Conservation (phyloP, 2,329 filamentous ascomycete genomes). For the Purpureocillium takamizusanense region DNA sequence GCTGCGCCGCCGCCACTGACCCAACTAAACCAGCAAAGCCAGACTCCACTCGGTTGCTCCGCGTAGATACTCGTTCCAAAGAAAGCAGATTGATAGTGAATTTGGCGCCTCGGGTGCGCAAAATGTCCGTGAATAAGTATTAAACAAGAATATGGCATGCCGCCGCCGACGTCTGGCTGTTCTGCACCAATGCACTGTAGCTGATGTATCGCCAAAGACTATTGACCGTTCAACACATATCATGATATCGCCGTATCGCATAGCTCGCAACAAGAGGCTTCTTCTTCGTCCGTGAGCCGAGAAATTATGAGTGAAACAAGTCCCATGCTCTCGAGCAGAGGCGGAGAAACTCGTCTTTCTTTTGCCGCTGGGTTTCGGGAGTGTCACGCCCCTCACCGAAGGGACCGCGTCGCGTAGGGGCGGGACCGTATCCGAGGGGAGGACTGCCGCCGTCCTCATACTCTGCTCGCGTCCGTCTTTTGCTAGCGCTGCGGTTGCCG, state of each 20-base stretch:
- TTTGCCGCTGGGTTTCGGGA: constrained; percentile 71
- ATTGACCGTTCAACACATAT: not conserved
- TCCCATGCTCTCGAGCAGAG: constrained; percentile 92
- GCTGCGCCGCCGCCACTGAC: too few species aligned
- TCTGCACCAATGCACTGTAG: not conserved
- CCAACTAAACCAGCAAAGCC: too few species aligned
- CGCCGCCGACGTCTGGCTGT: not conserved
- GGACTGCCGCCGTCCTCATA: constrained; percentile 90
- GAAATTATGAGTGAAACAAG: constrained; percentile 78
- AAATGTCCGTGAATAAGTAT: constrained; percentile 1
- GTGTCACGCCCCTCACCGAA: constrained; percentile 77
- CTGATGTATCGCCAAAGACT: not conserved
- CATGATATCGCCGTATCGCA: constrained; percentile 1
- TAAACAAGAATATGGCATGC: constrained; percentile 2
- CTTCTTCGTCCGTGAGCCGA: not conserved
- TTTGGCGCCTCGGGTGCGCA: too few species aligned
- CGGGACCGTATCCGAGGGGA: constrained; percentile 68
- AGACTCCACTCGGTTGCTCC: too few species aligned
- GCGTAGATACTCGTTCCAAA: too few species aligned
- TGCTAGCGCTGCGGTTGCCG: constrained; percentile 49
- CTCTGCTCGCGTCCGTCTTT: constrained; percentile 75
- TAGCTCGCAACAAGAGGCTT: not conserved
- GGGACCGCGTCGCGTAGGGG: constrained; percentile 52
- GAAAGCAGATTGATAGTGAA: too few species aligned
- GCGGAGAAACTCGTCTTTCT: constrained; percentile 86